Evolutionary conservation across 176 grass and related monocot genomes (phyloP).

Genomic region (Musa beccarii): DNA sequence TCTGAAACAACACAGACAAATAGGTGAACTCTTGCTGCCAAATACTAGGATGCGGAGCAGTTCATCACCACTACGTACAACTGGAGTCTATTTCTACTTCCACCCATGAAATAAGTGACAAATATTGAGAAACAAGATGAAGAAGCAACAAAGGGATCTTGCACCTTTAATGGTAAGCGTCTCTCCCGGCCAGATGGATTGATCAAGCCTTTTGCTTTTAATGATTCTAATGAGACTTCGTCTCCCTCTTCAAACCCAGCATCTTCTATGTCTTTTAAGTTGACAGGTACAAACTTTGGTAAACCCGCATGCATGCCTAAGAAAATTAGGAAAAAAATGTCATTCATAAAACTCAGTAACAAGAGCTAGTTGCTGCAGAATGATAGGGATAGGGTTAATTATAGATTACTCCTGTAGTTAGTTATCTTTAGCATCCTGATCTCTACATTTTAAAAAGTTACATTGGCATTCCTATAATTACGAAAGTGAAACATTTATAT

Average conservation of each 20-base stretch:
- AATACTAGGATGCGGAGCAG: neutral
- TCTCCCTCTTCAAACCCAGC: conserved; percentile 84
- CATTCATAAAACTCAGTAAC: conserved; percentile 2
- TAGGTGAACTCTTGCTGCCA: neutral
- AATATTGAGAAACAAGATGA: no score
- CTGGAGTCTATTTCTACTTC: no score
- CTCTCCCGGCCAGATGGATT: conserved; percentile 89
- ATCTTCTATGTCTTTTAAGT: conserved; percentile 66
- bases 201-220: conserved; percentile 69
- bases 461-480: no score
- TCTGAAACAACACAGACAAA: conserved; percentile 33
- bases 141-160: neutral
- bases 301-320: conserved; percentile 85
- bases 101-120: no score
- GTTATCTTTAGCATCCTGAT: no score
- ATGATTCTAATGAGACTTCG: conserved; percentile 71
- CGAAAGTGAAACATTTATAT: no score
- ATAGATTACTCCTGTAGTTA: no score
- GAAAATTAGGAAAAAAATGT: conserved; percentile 19
- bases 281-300: conserved; percentile 83
- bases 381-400: no score
- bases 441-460: no score
- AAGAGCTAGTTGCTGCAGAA: neutral
- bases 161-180: conserved; percentile 85
- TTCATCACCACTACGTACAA: neutral